These are phyloP conservation scores for Elaeis oleifera DNA, from an alignment of 202 grass and related monocot species.

Conservation along the genomic window DNA sequence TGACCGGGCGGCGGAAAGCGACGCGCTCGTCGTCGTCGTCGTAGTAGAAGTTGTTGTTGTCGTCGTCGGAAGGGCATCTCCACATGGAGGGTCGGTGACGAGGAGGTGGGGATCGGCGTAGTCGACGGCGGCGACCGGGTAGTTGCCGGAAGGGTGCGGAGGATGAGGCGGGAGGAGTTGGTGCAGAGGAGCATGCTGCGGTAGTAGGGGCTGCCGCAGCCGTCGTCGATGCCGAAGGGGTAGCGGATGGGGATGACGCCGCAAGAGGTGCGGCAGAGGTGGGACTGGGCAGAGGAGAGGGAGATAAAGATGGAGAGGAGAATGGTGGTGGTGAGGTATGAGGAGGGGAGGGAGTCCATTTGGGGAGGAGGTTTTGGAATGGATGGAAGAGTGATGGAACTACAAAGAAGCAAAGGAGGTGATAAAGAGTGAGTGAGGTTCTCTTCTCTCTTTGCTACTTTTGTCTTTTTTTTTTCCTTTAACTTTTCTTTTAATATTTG, in stretches of 20 bases:
- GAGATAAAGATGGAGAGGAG: slow-evolving; percentile 6
- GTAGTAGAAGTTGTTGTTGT: too few species aligned
- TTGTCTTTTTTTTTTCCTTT: slow-evolving; percentile 17
- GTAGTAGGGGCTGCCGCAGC: slow-evolving; percentile 90
- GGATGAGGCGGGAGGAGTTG: slow-evolving; percentile 45
- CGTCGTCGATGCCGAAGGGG: slow-evolving; percentile 72
- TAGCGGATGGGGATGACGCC: slow-evolving; percentile 59
- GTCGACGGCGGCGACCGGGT: slow-evolving; percentile 51
- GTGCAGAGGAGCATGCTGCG: slow-evolving; percentile 67
- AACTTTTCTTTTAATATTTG: slow-evolving; percentile 1
- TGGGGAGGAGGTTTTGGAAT: too few species aligned
- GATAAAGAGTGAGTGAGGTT: slow-evolving; percentile 17
- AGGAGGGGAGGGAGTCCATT: too few species aligned
- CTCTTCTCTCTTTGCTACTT: slow-evolving; percentile 10
- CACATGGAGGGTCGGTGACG: slow-evolving; percentile 76
- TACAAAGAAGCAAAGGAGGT: neutral
- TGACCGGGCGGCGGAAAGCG: slow-evolving; percentile 27
- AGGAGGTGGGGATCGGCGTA: slow-evolving; percentile 82
- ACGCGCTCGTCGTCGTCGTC: neutral
- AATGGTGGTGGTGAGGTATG: slow-evolving; percentile 13
- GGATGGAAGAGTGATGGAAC: too few species aligned
- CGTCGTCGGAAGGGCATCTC: slow-evolving; percentile 32
- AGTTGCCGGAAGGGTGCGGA: slow-evolving; percentile 73
- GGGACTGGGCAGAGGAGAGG: slow-evolving; percentile 9
- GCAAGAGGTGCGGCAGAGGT: slow-evolving; percentile 57